A percentile compares a stretch with the other conserved stretches of the same genome.
These are phyloP conservation scores for Hypoxylon trugodes DNA, from an alignment of 495 filamentous ascomycete genomes.

Conservation along the genomic window DNA sequence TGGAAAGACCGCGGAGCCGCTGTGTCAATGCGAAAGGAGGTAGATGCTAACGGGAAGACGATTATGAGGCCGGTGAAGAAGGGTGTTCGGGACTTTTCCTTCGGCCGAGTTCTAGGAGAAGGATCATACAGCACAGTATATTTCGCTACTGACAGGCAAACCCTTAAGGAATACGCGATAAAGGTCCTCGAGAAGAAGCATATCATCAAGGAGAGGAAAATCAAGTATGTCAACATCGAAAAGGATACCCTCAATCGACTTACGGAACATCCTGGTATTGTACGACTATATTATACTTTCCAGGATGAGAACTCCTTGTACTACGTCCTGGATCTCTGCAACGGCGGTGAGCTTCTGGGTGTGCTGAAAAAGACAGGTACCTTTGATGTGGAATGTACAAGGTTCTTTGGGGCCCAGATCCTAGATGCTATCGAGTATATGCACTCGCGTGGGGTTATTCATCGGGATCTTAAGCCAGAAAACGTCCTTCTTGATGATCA, in stretches of 20 bases:
- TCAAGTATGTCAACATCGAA: slow-evolving; percentile 99
- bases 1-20: slow-evolving; percentile 96
- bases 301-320: slow-evolving; percentile 96
- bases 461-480: slow-evolving; percentile 96
- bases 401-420: slow-evolving; percentile 96
- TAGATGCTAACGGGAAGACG: slow-evolving; percentile 82
- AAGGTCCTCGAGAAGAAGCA: slow-evolving; percentile 99
- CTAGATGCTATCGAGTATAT: slow-evolving; percentile 97
- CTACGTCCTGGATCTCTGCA: slow-evolving; percentile 94
- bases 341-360: slow-evolving; percentile 89
- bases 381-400: slow-evolving; percentile 94
- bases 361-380: slow-evolving; percentile 92
- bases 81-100: slow-evolving; percentile 95
- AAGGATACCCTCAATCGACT: slow-evolving; percentile 97
- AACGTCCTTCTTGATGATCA: slow-evolving; percentile 95
- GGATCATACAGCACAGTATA: slow-evolving; percentile 98
- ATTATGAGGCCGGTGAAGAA: slow-evolving; percentile 90
- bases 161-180: slow-evolving; percentile 95
- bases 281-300: slow-evolving; percentile 98
- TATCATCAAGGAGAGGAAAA: slow-evolving; percentile 99
- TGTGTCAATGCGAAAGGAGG: slow-evolving; percentile 76
- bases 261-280: slow-evolving; percentile 95
- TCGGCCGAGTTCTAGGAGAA: slow-evolving; percentile 91
- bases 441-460: slow-evolving; percentile 95
- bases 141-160: slow-evolving; percentile 93